Conservation (phyloP, 805 yeast genomes). For the Teunomyces aglyptinius region DNA sequence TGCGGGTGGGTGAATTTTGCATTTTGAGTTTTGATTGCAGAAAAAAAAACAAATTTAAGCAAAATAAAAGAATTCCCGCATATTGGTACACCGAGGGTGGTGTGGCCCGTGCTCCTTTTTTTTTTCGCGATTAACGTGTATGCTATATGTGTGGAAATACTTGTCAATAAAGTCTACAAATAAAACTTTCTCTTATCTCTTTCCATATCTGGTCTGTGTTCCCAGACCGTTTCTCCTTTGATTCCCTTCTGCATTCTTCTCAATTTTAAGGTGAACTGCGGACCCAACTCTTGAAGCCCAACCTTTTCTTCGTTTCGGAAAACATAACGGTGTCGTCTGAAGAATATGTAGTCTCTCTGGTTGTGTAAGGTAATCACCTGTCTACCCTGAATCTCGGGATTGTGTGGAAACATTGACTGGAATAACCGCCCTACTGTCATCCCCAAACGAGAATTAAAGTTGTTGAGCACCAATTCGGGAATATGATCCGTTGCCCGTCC, state of each 20-base stretch:
- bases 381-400: conserved; percentile 92
- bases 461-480: conserved; percentile 90
- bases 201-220: conserved; percentile 94
- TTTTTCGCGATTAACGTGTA: background rate
- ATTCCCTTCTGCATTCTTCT: conserved; percentile 90
- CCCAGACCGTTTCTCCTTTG: conserved; percentile 93
- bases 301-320: conserved; percentile 89
- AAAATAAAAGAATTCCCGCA: conserved; percentile 1
- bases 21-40: background rate
- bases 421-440: conserved; percentile 89
- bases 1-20: too few relatives aligned
- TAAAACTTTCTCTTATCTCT: conserved; percentile 91
- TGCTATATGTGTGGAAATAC: background rate
- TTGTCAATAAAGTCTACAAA: conserved; percentile 42
- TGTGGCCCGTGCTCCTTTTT: background rate
- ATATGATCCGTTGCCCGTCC: conserved; percentile 88
- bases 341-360: conserved; percentile 92
- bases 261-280: conserved; percentile 88
- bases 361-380: conserved; percentile 95
- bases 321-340: conserved; percentile 90
- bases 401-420: conserved; percentile 88
- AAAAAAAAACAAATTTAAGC: background rate
- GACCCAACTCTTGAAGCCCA: conserved; percentile 94
- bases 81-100: background rate
- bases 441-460: conserved; percentile 90